Evolutionary conservation across 2,329 filamentous ascomycete species (phyloP), one percentile per base, ranked within the genome.

Genomic region (Fusarium incarnatum): DNA sequence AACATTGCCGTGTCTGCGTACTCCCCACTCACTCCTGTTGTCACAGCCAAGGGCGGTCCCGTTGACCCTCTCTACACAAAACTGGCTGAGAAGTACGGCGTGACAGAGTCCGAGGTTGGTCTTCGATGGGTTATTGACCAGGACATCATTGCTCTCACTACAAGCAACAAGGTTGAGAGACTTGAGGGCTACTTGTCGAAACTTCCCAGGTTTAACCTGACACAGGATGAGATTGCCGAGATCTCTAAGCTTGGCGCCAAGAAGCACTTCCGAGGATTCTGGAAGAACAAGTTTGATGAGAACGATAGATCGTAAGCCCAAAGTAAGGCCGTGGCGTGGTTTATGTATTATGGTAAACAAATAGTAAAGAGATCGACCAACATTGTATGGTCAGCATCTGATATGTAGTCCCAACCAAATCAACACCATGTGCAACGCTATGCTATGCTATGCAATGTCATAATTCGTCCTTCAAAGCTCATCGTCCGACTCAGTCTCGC

Each of bases 221-320:
- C 87, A 13, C 80, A 84, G 0, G 82, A 84, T 56, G 90, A 92
- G 78, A 80, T 91, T 15, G 78, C 84, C 47, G 83, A 86, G 55
- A 88, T 92, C 65, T 76, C 83, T 1, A 81, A 85, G 70, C 73
- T 84, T 37, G 90, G 90, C 2, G 81, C 81, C 70, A 75, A 88
- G 81, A 90, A 89, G 80, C 87, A 92, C 77, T 88, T 81, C 73
- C 83, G 89, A 32, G 85, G 79, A 0, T 92, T 88, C 76, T 92
- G 88, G 87, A 79, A 68, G 4, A 69, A 84, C 18, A 82, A 82
- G 61, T 90, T 88, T 77, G 83, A 77, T 12, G 77, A 77, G 3
- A 82, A 87, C 61, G 89, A 91, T 72, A 73, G 73, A 48, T 75
- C 76, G 8, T 81, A 74, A 56, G 64, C 11, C 12, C n/a, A 16